Conservation (phyloP, 2,329 filamentous ascomycete species). For the Chrysoporthe deuterocubensis region DNA sequence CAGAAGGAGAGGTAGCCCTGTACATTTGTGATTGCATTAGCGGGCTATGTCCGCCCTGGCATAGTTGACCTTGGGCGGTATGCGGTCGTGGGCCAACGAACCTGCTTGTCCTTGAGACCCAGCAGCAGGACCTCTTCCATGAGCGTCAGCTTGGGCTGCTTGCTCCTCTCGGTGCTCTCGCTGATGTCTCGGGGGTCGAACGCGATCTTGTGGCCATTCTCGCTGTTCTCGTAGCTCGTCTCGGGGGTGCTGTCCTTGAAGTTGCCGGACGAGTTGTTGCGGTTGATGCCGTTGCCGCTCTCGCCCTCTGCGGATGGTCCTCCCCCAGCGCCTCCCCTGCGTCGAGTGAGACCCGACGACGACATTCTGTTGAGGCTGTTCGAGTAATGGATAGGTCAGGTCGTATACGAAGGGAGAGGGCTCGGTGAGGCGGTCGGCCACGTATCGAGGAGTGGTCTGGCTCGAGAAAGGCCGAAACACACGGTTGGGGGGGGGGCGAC, state of each 20-base stretch:
- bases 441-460: conserved; percentile 3
- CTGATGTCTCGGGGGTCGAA: conserved; percentile 97
- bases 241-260: conserved; percentile 61
- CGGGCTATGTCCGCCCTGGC: not conserved
- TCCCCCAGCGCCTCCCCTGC: conserved; percentile 70
- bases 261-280: conserved; percentile 60
- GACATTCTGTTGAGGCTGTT: conserved; percentile 31
- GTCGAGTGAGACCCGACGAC: conserved; percentile 61
- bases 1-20: conserved; percentile 98
- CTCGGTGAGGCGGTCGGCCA: conserved; percentile 2
- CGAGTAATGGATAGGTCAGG: not conserved
- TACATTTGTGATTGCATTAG: conserved; percentile 10
- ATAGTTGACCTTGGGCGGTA: no score
- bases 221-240: conserved; percentile 88
- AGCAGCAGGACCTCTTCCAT: conserved; percentile 98
- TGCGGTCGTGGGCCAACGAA: conserved; percentile 46
- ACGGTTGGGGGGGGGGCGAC: not conserved
- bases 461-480: conserved; percentile 1
- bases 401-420: conserved; percentile 5
- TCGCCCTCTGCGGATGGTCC: conserved; percentile 58
- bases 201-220: conserved; percentile 98
- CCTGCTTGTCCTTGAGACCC: conserved; percentile 98
- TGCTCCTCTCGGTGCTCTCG: conserved; percentile 93
- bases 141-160: conserved; percentile 96
- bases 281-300: conserved; percentile 55